Evolutionary conservation across 2,329 filamentous ascomycete species (phyloP), one percentile per base, ranked within the genome.

Genomic region (Pezicula neosporulosa): DNA sequence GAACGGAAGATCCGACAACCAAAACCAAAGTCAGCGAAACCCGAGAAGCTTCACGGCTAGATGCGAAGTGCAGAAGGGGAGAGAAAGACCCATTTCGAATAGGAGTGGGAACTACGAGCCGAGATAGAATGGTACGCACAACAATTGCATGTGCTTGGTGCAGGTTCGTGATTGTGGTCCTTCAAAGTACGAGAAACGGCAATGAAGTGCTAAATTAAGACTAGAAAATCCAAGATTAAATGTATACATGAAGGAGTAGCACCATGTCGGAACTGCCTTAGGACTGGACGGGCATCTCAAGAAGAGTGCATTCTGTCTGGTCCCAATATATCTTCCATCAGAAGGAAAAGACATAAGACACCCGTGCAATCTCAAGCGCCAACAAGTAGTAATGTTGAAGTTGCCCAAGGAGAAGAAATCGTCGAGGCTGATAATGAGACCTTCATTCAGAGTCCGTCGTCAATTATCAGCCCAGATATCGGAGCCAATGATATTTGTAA

Each of bases 221-320:
- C 4, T 24, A 62, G 60, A 44, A 50, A 53, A 51, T 59, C 58
- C 27, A 62, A 62, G 54, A 52, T 60, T 38, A 60, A 60, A 55
- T 62, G 60, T 44, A 49, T 60, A 8, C 53, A 62, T 46, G 44
- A 50, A 13, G 60, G 60, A 24, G 47, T 38, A n/a, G 44, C 60
- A 38, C 60, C 60, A 16, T 62, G 60, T 27, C 56, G 55, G 47
- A 59, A 56, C 43, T 62, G 60, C 19, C 36, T 46, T 24, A 60
- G 50, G 41, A 55, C 51, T 9, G 53, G 56, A 6, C 47, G 52
- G 28, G 37, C 50, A 15, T 54, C 45, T 8, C 15, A 19, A 19
- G 19, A 21, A 39, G 43, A 16, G 15, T 61, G 59, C 50, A 30
- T 49, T 9, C 54, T 61, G 2, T 53, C 54, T 19, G 50, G 52